Percentiles rank a stretch among this genome's conserved stretches.
These are phyloP conservation scores for Aspergillus indologenus DNA, from an alignment of 495 filamentous ascomycete species.

Conservation along the genomic window DNA sequence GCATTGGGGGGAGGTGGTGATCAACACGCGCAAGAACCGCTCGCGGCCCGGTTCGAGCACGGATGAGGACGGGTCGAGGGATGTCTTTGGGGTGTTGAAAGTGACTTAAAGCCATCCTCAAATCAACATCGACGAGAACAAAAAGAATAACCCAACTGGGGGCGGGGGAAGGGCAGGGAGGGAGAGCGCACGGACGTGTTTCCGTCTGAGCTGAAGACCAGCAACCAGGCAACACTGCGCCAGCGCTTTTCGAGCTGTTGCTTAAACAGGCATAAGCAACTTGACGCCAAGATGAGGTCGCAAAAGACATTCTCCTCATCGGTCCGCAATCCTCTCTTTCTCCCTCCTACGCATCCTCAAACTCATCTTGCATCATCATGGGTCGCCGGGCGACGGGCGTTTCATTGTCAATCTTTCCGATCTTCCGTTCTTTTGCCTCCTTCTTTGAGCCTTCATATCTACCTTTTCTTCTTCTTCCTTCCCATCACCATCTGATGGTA, in stretches of 20 bases:
- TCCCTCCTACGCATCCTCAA: too few relatives aligned
- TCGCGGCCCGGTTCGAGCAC: conserved; percentile 31
- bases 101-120: conserved; percentile 26
- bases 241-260: too few relatives aligned
- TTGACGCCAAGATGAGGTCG: too few relatives aligned
- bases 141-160: too few relatives aligned
- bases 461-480: conserved; percentile 12
- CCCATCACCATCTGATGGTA: background rate
- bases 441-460: background rate
- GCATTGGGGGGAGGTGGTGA: conserved; percentile 48
- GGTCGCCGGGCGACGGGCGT: background rate
- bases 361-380: background rate
- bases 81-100: conserved; percentile 48
- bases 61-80: conserved; percentile 23
- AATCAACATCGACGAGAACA: too few relatives aligned
- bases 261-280: too few relatives aligned
- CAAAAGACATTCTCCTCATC: background rate
- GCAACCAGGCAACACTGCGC: too few relatives aligned
- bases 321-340: background rate
- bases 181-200: too few relatives aligned
- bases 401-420: background rate
- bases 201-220: too few relatives aligned
- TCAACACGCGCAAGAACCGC: conserved; percentile 41
- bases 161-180: too few relatives aligned
- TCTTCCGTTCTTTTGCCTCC: background rate